Percentiles rank a stretch among this genome's conserved stretches.
phyloP scores from a whole-genome alignment of 768 basidiomycete species.

The Lentinula sp. region DNA sequence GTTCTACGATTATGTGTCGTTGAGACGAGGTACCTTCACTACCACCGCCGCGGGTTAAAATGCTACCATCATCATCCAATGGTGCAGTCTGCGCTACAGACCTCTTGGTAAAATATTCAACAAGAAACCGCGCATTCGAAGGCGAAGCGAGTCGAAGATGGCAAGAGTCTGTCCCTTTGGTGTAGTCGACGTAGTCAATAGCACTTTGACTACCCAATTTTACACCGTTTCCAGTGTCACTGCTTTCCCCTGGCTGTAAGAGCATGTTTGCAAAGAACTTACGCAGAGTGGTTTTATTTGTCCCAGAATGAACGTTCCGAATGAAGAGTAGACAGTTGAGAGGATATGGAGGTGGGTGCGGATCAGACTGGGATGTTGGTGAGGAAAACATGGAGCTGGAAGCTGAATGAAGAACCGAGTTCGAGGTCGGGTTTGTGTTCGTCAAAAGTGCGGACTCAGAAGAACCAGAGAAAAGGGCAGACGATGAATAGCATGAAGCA shows the following conservation, averaged over 20 bases:
- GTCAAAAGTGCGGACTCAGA: background rate
- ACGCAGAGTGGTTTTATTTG: constrained; percentile 78
- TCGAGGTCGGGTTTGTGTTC: background rate
- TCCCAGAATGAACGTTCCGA: constrained; percentile 63
- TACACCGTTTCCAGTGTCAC: background rate
- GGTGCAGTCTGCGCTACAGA: constrained; percentile 39
- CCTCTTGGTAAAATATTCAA: constrained; percentile 34
- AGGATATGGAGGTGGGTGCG: constrained; percentile 24
- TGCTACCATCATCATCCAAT: constrained; percentile 44
- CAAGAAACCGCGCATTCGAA: constrained; percentile 35
- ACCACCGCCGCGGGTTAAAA: too few species aligned
- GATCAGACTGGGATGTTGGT: background rate
- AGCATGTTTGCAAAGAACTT: constrained; percentile 36
- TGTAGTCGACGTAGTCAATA: constrained; percentile 78
- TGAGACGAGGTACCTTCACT: background rate
- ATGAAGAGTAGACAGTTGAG: constrained; percentile 63
- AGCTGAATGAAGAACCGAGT: background rate
- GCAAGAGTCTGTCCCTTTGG: constrained; percentile 71
- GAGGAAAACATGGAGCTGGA: too few species aligned
- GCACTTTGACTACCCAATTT: constrained; percentile 17
- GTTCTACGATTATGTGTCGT: constrained; percentile 38
- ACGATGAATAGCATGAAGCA: background rate
- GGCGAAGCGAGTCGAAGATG: constrained; percentile 62
- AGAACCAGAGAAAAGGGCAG: background rate
- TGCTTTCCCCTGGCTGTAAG: constrained; percentile 24